Conservation (phyloP, 1,284 basidiomycete genomes). For the Amylostereum areolatum region DNA sequence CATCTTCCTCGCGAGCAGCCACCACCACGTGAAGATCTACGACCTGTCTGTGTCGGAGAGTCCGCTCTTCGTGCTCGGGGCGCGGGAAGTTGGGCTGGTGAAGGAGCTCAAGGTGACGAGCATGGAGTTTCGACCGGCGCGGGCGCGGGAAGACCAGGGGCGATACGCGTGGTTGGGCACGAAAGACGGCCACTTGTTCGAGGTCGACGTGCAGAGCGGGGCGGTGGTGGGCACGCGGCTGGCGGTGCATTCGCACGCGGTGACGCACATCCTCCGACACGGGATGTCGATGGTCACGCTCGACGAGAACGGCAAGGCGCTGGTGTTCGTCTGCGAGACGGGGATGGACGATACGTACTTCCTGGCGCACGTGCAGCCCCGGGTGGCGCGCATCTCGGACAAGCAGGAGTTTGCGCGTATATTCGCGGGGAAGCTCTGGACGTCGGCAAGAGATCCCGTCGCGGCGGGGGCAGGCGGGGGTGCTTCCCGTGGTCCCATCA, state of each 20-base stretch:
- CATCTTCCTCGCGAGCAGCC: conserved; percentile 53
- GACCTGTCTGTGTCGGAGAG: conserved; percentile 44
- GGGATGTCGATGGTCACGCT: conserved; percentile 67
- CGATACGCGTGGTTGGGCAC: conserved; percentile 78
- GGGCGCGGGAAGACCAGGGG: conserved; percentile 30
- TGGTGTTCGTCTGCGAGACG: conserved; percentile 57
- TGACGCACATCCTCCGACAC: conserved; percentile 71
- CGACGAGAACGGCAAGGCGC: conserved; percentile 79
- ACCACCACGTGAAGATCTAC: conserved; percentile 62
- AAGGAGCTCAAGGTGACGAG: conserved; percentile 71
- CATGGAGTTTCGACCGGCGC: conserved; percentile 66
- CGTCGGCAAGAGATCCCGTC: conserved; percentile 50
- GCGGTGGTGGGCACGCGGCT: conserved; percentile 50
- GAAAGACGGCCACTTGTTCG: conserved; percentile 82
- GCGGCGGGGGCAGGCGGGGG: conserved; percentile 27
- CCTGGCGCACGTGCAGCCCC: conserved; percentile 42
- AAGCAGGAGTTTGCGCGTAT: conserved; percentile 76
- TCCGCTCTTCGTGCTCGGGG: conserved; percentile 51
- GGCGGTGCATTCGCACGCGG: conserved; percentile 56
- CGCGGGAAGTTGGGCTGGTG: conserved; percentile 48
- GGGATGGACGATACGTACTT: conserved; percentile 19
- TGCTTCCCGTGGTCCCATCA: conserved; percentile 55
- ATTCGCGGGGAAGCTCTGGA: conserved; percentile 77
- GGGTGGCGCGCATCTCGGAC: conserved; percentile 71
- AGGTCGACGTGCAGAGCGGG: conserved; percentile 68